A percentile compares a stretch with the other conserved stretches of the same genome.
These are phyloP conservation scores for Irineochytrium annulatum DNA, from an alignment of 192 early-diverging fungal genomes.

Conservation along the genomic window DNA sequence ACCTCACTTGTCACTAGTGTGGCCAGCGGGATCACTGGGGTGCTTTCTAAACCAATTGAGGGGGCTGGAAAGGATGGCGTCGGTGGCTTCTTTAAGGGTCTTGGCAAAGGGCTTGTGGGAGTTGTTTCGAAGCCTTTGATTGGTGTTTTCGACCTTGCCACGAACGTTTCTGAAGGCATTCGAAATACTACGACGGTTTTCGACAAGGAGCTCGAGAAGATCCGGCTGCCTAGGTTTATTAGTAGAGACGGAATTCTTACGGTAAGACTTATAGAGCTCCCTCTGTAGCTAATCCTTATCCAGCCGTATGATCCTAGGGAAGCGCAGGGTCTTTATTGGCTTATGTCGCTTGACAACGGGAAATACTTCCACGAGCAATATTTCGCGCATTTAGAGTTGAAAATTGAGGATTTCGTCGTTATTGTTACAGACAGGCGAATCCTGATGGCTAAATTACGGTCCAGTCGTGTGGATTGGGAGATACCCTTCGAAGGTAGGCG, in stretches of 20 bases:
- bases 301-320: slow-evolving; percentile 68
- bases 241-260: slow-evolving; percentile 79
- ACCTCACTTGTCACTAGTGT: slow-evolving; percentile 79
- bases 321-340: slow-evolving; percentile 81
- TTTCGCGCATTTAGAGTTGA: slow-evolving; percentile 78
- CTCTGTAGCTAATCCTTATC: not conserved
- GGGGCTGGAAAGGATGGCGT: slow-evolving; percentile 86
- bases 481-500: slow-evolving; percentile 58
- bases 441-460: slow-evolving; percentile 68
- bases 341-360: slow-evolving; percentile 75
- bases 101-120: slow-evolving; percentile 91
- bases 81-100: slow-evolving; percentile 90
- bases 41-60: slow-evolving; percentile 80
- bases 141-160: slow-evolving; percentile 91
- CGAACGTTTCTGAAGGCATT: slow-evolving; percentile 79
- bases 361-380: slow-evolving; percentile 79
- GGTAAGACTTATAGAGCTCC: slow-evolving; percentile 29
- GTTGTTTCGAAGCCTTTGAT: slow-evolving; percentile 93
- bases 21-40: slow-evolving; percentile 80
- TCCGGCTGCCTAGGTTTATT: slow-evolving; percentile 80
- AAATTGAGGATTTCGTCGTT: slow-evolving; percentile 78
- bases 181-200: slow-evolving; percentile 90
- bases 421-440: slow-evolving; percentile 78
- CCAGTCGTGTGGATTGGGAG: slow-evolving; percentile 78
- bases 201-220: slow-evolving; percentile 77